Conservation (phyloP, 805 yeast species). For the Candida berthetii region DNA sequence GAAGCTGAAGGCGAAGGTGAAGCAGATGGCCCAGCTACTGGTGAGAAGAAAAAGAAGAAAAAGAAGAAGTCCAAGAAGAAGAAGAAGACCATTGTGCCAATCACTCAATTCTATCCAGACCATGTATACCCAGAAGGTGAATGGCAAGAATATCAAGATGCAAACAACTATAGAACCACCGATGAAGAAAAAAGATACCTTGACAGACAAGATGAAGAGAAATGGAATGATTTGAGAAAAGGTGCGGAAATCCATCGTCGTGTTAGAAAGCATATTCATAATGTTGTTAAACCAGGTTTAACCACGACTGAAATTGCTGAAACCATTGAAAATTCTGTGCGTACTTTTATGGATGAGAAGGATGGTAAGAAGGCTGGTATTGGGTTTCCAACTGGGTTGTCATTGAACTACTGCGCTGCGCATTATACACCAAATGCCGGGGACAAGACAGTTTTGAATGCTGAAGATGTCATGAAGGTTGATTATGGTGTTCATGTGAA, state of each 20-base stretch:
- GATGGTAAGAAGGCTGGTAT: conserved; percentile 75
- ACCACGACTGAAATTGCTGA: conserved; percentile 86
- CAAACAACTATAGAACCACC: conserved; percentile 69
- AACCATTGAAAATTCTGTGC: conserved; percentile 76
- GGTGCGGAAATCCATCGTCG: conserved; percentile 96
- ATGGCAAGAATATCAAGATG: conserved; percentile 66
- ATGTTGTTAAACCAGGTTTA: conserved; percentile 84
- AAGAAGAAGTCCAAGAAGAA: conserved; percentile 56
- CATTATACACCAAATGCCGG: conserved; percentile 97
- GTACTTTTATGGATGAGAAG: conserved; percentile 58
- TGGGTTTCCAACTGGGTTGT: conserved; percentile 98
- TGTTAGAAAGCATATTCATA: conserved; percentile 75
- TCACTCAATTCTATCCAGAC: conserved; percentile 63
- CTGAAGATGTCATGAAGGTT: conserved; percentile 94
- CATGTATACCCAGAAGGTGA: conserved; percentile 83
- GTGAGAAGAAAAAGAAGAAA: conserved; percentile 37
- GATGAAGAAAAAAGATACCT: conserved; percentile 80
- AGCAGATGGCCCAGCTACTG: conserved; percentile 11
- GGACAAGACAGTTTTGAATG: conserved; percentile 70
- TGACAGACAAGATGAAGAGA: conserved; percentile 51
- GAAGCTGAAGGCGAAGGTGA: conserved; percentile 24
- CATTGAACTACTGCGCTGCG: conserved; percentile 91
- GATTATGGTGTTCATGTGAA: conserved; percentile 96
- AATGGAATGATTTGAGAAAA: conserved; percentile 86
- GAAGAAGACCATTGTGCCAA: conserved; percentile 49